Conservation (phyloP, 179 eudicot genomes). For the Patellifolia procumbens region DNA sequence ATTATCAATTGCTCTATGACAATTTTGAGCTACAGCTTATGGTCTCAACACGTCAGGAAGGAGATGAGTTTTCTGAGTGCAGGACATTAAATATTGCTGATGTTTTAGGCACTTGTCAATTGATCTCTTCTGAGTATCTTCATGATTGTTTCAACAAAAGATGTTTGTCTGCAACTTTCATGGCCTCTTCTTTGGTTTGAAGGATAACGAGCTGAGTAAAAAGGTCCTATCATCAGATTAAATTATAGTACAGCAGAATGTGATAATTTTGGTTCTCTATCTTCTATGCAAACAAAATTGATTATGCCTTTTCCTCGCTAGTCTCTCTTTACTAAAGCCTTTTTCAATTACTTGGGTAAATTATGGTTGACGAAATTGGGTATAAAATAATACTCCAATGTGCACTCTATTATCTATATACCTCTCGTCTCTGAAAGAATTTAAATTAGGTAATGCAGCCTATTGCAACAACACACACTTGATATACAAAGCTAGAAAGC, state of each 20-base stretch:
- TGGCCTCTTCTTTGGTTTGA: not conserved
- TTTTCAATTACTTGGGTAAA: not conserved
- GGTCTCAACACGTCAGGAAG: not conserved
- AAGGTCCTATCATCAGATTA: no score
- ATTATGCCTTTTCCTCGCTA: no score
- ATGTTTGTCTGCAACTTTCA: constrained; percentile 1
- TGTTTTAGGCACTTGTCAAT: not conserved
- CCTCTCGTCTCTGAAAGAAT: not conserved
- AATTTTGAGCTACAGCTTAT: not conserved
- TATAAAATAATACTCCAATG: not conserved
- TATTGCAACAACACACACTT: no score
- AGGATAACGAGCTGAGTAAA: no score
- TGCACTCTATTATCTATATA: not conserved
- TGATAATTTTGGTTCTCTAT: no score
- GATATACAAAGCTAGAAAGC: no score
- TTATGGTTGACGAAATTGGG: not conserved
- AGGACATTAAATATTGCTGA: not conserved
- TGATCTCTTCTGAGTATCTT: not conserved
- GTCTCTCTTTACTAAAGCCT: no score
- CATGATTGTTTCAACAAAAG: not conserved
- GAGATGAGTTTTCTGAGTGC: not conserved
- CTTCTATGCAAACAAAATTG: no score
- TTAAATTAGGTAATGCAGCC: not conserved
- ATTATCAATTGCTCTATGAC: not conserved
- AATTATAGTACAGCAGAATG: no score